phyloP scores from a whole-genome alignment of 257 asterid genomes.

The Solanum piurae region DNA sequence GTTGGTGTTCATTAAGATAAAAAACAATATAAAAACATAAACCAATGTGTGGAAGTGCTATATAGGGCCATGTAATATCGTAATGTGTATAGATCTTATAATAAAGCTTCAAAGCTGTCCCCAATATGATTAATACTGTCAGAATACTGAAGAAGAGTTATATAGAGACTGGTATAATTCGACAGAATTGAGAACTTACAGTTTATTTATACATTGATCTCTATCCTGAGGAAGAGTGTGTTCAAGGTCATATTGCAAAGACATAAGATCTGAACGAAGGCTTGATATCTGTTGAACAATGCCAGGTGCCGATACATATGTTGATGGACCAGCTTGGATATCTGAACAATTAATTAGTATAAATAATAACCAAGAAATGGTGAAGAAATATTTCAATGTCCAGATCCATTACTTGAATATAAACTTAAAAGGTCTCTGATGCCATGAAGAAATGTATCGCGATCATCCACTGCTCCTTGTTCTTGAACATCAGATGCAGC shows the following conservation, averaged over 20 bases:
- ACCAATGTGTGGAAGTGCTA: neutral
- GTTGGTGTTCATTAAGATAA: neutral
- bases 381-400: neutral
- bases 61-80: neutral
- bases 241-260: conserved; percentile 87
- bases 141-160: neutral
- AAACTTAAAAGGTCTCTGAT: conserved; percentile 92
- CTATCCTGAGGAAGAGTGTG: conserved; percentile 94
- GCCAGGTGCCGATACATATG: conserved; percentile 94
- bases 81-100: neutral
- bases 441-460: conserved; percentile 91
- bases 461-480: conserved; percentile 98
- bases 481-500: conserved; percentile 90
- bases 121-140: neutral
- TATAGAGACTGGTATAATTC: neutral
- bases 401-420: conserved; percentile 66
- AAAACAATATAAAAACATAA: neutral
- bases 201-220: conserved; percentile 79
- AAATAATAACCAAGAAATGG: neutral
- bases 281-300: conserved; percentile 81
- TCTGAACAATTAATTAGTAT: conserved; percentile 27
- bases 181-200: conserved; percentile 39
- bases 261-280: conserved; percentile 79
- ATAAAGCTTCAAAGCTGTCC: neutral
- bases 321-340: conserved; percentile 84